A percentile compares a stretch with the other conserved stretches of the same genome.
Conservation (phyloP, 1,139 yeast genomes). For the Hansenula anomala region DNA sequence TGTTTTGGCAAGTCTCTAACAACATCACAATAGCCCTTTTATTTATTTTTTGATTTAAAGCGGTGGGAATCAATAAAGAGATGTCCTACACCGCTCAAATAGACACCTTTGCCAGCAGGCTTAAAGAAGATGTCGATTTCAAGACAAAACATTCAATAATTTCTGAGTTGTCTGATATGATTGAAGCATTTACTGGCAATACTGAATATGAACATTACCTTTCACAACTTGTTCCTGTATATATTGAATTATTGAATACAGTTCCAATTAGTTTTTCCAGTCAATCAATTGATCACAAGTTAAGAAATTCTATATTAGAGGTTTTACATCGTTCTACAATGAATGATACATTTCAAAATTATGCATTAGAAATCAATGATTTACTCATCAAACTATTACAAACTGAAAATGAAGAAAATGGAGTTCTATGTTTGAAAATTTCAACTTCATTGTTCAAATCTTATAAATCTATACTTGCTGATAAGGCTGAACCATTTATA, state of each 20-base stretch:
- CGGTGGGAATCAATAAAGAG: too few relatives aligned
- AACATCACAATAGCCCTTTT: too few relatives aligned
- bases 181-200: slow-evolving; percentile 78
- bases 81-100: slow-evolving; percentile 43
- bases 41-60: too few relatives aligned
- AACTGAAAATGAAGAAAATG: slow-evolving; percentile 91
- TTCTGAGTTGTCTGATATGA: slow-evolving; percentile 79
- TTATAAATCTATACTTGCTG: slow-evolving; percentile 63
- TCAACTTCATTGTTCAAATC: slow-evolving; percentile 86
- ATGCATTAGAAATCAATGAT: slow-evolving; percentile 57
- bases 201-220: slow-evolving; percentile 73
- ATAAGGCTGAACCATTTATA: slow-evolving; percentile 75
- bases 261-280: slow-evolving; percentile 71
- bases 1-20: too few relatives aligned
- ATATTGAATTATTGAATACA: slow-evolving; percentile 52
- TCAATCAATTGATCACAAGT: slow-evolving; percentile 63
- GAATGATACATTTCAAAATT: slow-evolving; percentile 78
- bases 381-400: slow-evolving; percentile 57
- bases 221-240: slow-evolving; percentile 55
- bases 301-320: slow-evolving; percentile 73
- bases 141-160: slow-evolving; percentile 60
- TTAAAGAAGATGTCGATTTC: slow-evolving; percentile 38
- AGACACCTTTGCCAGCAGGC: slow-evolving; percentile 28
- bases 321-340: slow-evolving; percentile 76
- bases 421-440: slow-evolving; percentile 85